Evolutionary conservation across 768 basidiomycete species (phyloP).

Genomic region (Suillus clintonianus): DNA sequence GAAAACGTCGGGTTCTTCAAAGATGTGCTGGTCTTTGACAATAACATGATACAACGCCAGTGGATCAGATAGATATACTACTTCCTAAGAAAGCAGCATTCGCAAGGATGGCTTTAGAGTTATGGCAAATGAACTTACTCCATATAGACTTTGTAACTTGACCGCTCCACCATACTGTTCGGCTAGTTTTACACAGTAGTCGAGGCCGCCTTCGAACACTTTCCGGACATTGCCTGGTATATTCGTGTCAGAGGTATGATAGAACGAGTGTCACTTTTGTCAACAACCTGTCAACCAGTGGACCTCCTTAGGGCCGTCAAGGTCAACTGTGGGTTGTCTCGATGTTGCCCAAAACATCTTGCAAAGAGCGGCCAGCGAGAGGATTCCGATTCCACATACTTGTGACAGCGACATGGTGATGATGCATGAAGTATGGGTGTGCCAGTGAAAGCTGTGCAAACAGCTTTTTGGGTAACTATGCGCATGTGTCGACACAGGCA

Average conservation of each 20-base stretch:
- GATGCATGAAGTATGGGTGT: neutral
- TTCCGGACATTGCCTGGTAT: neutral
- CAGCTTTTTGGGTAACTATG: neutral
- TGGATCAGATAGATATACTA: conserved; percentile 48
- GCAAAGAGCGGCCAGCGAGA: neutral
- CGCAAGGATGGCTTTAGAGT: conserved; percentile 8
- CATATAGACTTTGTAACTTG: neutral
- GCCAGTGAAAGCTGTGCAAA: neutral
- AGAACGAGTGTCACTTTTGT: neutral
- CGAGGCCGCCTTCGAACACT: neutral
- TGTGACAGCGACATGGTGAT: neutral
- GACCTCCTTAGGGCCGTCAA: neutral
- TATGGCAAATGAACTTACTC: conserved; percentile 6
- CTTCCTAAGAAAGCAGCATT: neutral
- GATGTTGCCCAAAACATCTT: neutral
- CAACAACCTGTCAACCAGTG: neutral
- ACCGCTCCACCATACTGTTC: neutral
- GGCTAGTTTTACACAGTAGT: neutral
- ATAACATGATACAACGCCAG: conserved; percentile 48
- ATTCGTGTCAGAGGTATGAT: neutral
- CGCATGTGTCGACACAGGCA: too few species aligned
- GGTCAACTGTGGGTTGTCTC: neutral
- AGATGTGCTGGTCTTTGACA: conserved; percentile 49
- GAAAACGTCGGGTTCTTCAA: conserved; percentile 48
- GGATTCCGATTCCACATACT: neutral